A percentile compares a stretch with the other conserved stretches of the same genome.
phyloP scores from a whole-genome alignment of 1,284 basidiomycete genomes.

The Moesziomyces aphidis region DNA sequence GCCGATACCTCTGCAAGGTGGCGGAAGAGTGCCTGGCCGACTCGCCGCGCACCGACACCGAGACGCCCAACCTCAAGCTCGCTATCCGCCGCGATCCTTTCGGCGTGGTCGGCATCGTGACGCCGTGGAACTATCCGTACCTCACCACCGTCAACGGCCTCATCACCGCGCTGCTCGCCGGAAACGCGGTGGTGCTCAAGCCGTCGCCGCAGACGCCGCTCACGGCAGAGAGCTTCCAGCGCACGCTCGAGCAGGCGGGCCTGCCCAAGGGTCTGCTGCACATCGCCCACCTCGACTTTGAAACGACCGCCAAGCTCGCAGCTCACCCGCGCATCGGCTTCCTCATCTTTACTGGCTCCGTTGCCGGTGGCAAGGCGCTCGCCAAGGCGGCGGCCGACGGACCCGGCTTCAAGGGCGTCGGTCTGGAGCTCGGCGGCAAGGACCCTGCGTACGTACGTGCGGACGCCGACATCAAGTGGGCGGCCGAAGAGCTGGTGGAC shows the following conservation, averaged over 20 bases:
- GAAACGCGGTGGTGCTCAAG: conserved; percentile 90
- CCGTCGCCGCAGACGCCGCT: conserved; percentile 94
- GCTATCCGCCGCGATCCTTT: conserved; percentile 85
- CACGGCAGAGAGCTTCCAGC: conserved; percentile 82
- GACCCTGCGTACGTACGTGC: conserved; percentile 90
- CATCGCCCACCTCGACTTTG: conserved; percentile 81
- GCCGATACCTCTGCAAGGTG: conserved; percentile 85
- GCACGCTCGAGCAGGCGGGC: conserved; percentile 78
- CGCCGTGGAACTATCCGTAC: conserved; percentile 84
- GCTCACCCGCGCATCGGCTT: conserved; percentile 80
- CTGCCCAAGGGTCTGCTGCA: conserved; percentile 82
- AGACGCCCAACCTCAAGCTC: conserved; percentile 83
- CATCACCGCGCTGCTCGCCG: conserved; percentile 71
- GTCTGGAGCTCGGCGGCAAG: conserved; percentile 88
- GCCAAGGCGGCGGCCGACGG: conserved; percentile 73
- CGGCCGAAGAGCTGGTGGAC: conserved; percentile 87
- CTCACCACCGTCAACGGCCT: conserved; percentile 79
- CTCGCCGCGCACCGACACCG: conserved; percentile 78
- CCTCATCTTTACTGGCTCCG: conserved; percentile 91
- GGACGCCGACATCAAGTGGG: conserved; percentile 86
- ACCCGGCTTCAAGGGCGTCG: conserved; percentile 78
- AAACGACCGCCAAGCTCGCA: conserved; percentile 75
- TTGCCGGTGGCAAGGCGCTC: conserved; percentile 75
- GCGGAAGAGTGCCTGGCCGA: conserved; percentile 82
- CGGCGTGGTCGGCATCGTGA: conserved; percentile 87